These are phyloP conservation scores for Eimeria necatrix DNA, from an alignment of 169 alveolate species.

Conservation along the genomic window DNA sequence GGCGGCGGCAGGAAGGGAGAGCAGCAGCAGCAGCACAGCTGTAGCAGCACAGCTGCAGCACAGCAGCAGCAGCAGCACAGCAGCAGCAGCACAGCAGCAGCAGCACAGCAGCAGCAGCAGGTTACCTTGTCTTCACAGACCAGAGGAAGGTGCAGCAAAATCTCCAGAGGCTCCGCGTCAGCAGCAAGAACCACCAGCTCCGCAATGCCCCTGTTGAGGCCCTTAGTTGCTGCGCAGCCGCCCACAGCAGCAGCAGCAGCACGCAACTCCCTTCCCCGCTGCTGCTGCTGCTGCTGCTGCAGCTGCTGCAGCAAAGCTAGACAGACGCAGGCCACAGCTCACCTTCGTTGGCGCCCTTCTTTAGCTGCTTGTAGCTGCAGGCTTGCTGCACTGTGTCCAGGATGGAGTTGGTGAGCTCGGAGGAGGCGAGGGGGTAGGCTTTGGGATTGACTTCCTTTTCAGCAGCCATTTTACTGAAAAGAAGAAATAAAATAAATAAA, in stretches of 20 bases:
- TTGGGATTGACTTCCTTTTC: conserved; percentile 87
- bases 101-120: too few relatives aligned
- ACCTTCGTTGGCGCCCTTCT: conserved; percentile 97
- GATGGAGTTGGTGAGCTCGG: conserved; percentile 90
- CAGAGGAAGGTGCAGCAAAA: conserved; percentile 98
- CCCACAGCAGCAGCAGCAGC: background rate
- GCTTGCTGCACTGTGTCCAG: conserved; percentile 96
- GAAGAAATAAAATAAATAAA: too few relatives aligned
- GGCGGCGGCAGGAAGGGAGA: background rate
- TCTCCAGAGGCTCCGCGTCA: conserved; percentile 99
- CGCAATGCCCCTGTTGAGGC: conserved; percentile 98
- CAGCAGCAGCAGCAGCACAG: too few relatives aligned
- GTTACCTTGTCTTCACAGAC: conserved; percentile 98
- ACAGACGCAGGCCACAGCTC: background rate
- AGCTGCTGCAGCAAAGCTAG: background rate
- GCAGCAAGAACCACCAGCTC: conserved; percentile 99
- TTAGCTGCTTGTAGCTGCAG: conserved; percentile 95
- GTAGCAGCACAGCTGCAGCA: too few relatives aligned
- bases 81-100: too few relatives aligned
- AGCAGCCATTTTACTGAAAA: too few relatives aligned
- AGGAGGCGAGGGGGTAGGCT: conserved; percentile 95
- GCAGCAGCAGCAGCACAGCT: background rate
- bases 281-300: too few relatives aligned
- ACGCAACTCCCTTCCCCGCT: background rate
- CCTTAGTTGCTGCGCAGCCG: conserved; percentile 95